These are phyloP conservation scores for Dillenia turbinata DNA, from an alignment of 164 flowering plant genomes.

Conservation along the genomic window DNA sequence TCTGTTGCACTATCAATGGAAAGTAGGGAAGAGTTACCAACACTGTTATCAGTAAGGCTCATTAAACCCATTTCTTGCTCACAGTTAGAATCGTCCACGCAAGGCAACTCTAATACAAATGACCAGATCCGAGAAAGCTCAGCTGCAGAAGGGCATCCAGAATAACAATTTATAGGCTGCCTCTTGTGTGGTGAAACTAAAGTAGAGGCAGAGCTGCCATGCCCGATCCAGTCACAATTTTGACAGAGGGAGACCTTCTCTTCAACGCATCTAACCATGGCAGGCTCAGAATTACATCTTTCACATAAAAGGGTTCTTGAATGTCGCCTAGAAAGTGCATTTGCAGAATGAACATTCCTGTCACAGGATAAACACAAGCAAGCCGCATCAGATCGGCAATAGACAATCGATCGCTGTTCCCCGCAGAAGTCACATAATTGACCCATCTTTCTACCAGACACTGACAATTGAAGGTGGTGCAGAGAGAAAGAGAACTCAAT, in stretches of 20 bases:
- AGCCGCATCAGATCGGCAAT: conserved; percentile 90
- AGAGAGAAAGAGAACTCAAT: too few species aligned
- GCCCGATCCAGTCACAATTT: conserved; percentile 79
- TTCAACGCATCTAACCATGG: conserved; percentile 66
- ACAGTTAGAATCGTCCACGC: conserved; percentile 43
- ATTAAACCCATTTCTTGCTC: conserved; percentile 64
- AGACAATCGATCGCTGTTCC: conserved; percentile 77
- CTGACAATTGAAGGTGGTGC: too few species aligned
- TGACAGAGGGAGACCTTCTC: conserved; percentile 79
- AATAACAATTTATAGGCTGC: conserved; percentile 65
- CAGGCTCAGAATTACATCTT: conserved; percentile 80
- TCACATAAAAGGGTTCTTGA: conserved; percentile 82
- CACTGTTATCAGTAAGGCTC: conserved; percentile 52
- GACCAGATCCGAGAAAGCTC: conserved; percentile 83
- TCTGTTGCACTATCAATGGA: conserved; percentile 26
- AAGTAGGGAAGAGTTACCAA: conserved; percentile 19
- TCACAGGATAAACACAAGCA: conserved; percentile 91
- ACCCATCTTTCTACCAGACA: conserved; percentile 48
- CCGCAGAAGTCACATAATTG: conserved; percentile 82
- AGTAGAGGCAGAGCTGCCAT: conserved; percentile 29
- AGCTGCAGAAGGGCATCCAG: conserved; percentile 86
- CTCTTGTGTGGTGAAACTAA: conserved; percentile 43
- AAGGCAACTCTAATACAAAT: conserved; percentile 45
- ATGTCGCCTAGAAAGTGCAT: conserved; percentile 86
- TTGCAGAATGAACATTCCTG: conserved; percentile 88